Base-by-base conservation (phyloP, 441 rosid genomes). In the Populus hybrid region DNA sequence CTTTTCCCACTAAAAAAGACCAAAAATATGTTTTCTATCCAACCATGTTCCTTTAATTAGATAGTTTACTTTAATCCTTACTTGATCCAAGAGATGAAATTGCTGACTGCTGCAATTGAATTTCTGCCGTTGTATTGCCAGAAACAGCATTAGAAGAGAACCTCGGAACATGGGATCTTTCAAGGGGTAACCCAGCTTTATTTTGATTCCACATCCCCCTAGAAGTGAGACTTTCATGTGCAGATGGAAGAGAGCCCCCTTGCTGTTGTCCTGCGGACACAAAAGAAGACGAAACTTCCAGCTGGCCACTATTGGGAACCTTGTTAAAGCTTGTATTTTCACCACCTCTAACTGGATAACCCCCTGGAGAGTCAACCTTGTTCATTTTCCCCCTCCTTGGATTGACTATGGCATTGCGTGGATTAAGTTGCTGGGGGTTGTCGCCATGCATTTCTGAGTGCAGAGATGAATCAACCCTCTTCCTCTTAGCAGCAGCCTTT, bases 401-500 rank as follows among this genome's bases (percentile, higher is more conserved):
- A 79, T 87, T 84, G 73, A 76, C 84, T 18, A 82, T 81, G 78
- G 83, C 36, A 33, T 79, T 84, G 45, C 71, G 80, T 64, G 83
- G 70, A 73, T 91, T 93, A 74, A 74, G 80, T 77, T 88, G 90
- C 77, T 85, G 94, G 78, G 86, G 63, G 64, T 84, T 88, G 36
- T 91, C 97, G 45, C 72, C 66, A 81, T 87, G 89, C 66, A 83
- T 72, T 79, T 94, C 97, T 35, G 83, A 77, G 21, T 85, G 80
- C 71, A 80, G 74, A 75, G 91, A 87, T 53, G 92, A 85, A 80
- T 92, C 97, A 73, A 86, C 91, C 81, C 98, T 87, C 89, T 90
- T 94, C 82, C 98, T 87, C 92, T 94, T 94, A 56, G 88, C 69
- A 59, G 86, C 86, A 66, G 86, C 81, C 80, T 88, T 90, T 81